These are phyloP conservation scores for Thielaviopsis euricoi DNA, from an alignment of 2,329 filamentous ascomycete species.

Conservation along the genomic window DNA sequence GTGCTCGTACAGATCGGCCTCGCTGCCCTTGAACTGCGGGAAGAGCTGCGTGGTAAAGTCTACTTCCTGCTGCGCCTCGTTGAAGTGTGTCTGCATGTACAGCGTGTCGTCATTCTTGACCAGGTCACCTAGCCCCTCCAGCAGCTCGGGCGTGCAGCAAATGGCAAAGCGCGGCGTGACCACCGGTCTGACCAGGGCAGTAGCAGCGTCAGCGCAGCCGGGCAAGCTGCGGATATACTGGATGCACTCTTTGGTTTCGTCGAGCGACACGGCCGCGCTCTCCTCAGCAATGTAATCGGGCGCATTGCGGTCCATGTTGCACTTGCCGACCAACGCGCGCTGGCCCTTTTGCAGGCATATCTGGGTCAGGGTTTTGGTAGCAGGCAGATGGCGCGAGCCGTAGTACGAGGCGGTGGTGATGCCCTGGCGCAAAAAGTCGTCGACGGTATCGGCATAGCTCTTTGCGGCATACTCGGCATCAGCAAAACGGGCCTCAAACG, in stretches of 20 bases:
- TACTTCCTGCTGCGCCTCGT: slow-evolving; percentile 46
- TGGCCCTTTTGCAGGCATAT: slow-evolving; percentile 36
- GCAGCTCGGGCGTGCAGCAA: slow-evolving; percentile 36
- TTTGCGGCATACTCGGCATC: slow-evolving; percentile 34
- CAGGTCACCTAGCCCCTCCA: slow-evolving; percentile 38
- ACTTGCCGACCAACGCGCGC: slow-evolving; percentile 44
- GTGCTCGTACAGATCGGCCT: slow-evolving; percentile 41
- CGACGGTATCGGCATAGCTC: slow-evolving; percentile 35
- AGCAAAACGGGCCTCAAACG: slow-evolving; percentile 42
- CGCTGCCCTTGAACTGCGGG: slow-evolving; percentile 32
- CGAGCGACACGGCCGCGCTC: slow-evolving; percentile 28
- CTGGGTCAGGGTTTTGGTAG: slow-evolving; percentile 40
- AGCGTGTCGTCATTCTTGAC: slow-evolving; percentile 30
- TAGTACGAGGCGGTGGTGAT: slow-evolving; percentile 48
- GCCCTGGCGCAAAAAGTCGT: slow-evolving; percentile 43
- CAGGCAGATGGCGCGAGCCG: slow-evolving; percentile 36
- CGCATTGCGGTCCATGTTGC: slow-evolving; percentile 42
- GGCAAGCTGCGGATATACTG: slow-evolving; percentile 25
- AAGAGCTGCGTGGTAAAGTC: slow-evolving; percentile 36
- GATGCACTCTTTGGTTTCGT: slow-evolving; percentile 33
- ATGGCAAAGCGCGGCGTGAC: slow-evolving; percentile 46
- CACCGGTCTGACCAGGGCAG: slow-evolving; percentile 29
- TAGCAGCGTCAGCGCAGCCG: slow-evolving; percentile 21
- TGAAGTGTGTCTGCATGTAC: slow-evolving; percentile 51
- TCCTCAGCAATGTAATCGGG: slow-evolving; percentile 37